Conservation (phyloP, 805 yeast genomes). For the Saccharomycopsis fodiens region DNA sequence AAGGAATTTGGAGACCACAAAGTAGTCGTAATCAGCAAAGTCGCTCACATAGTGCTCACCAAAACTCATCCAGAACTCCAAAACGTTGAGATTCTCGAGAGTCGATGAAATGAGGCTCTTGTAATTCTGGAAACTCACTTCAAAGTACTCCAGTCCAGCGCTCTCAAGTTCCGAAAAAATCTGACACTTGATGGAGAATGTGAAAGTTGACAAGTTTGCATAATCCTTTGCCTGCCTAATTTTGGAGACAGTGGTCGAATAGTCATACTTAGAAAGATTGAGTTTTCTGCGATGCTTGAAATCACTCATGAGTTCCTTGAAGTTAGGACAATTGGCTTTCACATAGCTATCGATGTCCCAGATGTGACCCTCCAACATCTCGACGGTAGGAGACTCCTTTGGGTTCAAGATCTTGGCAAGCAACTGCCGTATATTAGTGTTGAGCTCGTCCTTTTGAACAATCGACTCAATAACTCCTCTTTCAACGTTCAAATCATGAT, state of each 20-base stretch:
- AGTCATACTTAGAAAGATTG: slow-evolving; percentile 6
- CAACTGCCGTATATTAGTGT: slow-evolving; percentile 16
- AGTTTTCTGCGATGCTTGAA: background rate
- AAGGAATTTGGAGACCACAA: slow-evolving; percentile 5
- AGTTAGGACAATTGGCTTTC: background rate
- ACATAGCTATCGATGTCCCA: slow-evolving; percentile 13
- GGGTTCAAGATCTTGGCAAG: slow-evolving; percentile 23
- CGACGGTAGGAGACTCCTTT: slow-evolving; percentile 21
- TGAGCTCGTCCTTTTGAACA: slow-evolving; percentile 6
- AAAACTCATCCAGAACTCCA: slow-evolving; percentile 11
- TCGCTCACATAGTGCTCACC: slow-evolving; percentile 12
- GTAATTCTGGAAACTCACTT: slow-evolving; percentile 2
- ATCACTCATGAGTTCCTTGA: slow-evolving; percentile 5
- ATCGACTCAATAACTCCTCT: slow-evolving; percentile 11
- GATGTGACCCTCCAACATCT: slow-evolving; percentile 23
- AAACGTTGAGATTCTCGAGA: slow-evolving; percentile 3
- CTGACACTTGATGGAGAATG: slow-evolving; percentile 11
- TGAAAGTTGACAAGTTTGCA: slow-evolving; percentile 6
- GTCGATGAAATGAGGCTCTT: background rate
- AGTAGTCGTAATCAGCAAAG: slow-evolving; percentile 6
- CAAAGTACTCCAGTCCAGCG: background rate
- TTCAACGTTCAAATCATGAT: slow-evolving; percentile 18
- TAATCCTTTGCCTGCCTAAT: slow-evolving; percentile 1
- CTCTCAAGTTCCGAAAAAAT: slow-evolving; percentile 15
- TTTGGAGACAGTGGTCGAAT: slow-evolving; percentile 1